Evolutionary conservation across 306 rosid species (phyloP).

Genomic region (Prunus fruticosa): DNA sequence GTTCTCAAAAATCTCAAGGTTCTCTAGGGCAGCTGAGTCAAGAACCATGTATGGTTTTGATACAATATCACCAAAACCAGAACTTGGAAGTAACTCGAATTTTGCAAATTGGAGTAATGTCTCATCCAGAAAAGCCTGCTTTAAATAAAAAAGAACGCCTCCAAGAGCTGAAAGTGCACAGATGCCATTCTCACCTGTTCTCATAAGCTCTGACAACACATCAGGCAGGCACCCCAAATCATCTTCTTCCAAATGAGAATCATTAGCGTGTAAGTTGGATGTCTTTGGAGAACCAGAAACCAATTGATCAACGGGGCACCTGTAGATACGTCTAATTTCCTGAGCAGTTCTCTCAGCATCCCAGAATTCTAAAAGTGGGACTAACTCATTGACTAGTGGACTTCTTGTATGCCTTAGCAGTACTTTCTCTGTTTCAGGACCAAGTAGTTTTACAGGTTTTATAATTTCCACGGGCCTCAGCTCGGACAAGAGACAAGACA

Average conservation of each 20-base stretch:
- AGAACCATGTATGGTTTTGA: slow-evolving; percentile 91
- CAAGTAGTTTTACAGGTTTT: slow-evolving; percentile 76
- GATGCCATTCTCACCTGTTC: slow-evolving; percentile 46
- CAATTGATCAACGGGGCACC: slow-evolving; percentile 25
- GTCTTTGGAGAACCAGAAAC: slow-evolving; percentile 27
- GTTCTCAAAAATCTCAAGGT: slow-evolving; percentile 93
- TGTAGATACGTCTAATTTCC: slow-evolving; percentile 53
- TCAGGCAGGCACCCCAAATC: slow-evolving; percentile 54
- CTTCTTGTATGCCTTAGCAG: slow-evolving; percentile 75
- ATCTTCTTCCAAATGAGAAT: slow-evolving; percentile 35
- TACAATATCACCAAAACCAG: slow-evolving; percentile 51
- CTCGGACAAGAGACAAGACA: slow-evolving; percentile 84
- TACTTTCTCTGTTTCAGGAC: slow-evolving; percentile 77
- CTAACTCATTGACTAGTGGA: slow-evolving; percentile 83
- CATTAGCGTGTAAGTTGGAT: not conserved
- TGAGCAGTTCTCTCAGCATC: slow-evolving; percentile 62
- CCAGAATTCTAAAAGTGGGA: slow-evolving; percentile 83
- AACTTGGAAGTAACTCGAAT: slow-evolving; percentile 76
- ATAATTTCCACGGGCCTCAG: slow-evolving; percentile 91
- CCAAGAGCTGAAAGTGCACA: slow-evolving; percentile 97
- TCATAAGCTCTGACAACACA: slow-evolving; percentile 64
- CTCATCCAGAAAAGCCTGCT: slow-evolving; percentile 89
- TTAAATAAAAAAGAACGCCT: slow-evolving; percentile 84
- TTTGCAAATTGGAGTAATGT: slow-evolving; percentile 79
- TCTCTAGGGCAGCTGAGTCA: slow-evolving; percentile 91